Evolutionary conservation across 2,329 filamentous ascomycete genomes (phyloP).

Genomic region (Lasiodiplodia sp.): DNA sequence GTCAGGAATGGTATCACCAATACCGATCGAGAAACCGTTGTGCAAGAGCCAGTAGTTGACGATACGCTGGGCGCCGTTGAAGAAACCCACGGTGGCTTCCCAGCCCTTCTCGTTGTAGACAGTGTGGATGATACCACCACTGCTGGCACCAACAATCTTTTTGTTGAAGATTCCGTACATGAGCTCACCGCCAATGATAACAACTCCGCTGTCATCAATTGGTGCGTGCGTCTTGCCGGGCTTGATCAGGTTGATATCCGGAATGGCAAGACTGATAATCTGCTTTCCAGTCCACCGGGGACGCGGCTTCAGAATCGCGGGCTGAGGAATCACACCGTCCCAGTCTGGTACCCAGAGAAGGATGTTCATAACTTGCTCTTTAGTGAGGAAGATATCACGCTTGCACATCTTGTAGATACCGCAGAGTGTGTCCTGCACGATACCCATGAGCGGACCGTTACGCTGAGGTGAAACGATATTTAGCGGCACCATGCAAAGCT

Average conservation of each 20-base stretch:
- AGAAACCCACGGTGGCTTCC: constrained; percentile 87
- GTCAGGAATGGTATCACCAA: constrained; percentile 97
- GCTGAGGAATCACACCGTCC: constrained; percentile 92
- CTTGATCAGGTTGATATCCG: constrained; percentile 72
- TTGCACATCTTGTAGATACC: constrained; percentile 97
- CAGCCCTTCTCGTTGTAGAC: constrained; percentile 95
- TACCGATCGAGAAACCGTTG: constrained; percentile 96
- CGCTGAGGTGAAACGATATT: constrained; percentile 98
- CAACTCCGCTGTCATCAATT: constrained; percentile 76
- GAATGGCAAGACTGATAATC: constrained; percentile 91
- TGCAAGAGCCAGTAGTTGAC: constrained; percentile 98
- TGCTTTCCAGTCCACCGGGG: constrained; percentile 99
- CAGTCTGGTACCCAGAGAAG: constrained; percentile 98
- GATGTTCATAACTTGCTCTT: constrained; percentile 93
- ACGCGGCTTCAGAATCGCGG: constrained; percentile 90
- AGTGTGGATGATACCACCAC: constrained; percentile 91
- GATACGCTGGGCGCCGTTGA: constrained; percentile 93
- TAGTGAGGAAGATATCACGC: constrained; percentile 87
- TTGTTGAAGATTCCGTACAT: constrained; percentile 92
- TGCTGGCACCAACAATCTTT: constrained; percentile 89
- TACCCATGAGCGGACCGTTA: constrained; percentile 98
- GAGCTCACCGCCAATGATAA: constrained; percentile 86
- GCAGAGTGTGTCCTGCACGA: constrained; percentile 96
- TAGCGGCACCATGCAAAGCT: constrained; percentile 95
- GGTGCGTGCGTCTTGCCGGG: constrained; percentile 52